Evolutionary conservation across 2,329 filamentous ascomycete species (phyloP).

Genomic region (Trichoderma afroharzianum): DNA sequence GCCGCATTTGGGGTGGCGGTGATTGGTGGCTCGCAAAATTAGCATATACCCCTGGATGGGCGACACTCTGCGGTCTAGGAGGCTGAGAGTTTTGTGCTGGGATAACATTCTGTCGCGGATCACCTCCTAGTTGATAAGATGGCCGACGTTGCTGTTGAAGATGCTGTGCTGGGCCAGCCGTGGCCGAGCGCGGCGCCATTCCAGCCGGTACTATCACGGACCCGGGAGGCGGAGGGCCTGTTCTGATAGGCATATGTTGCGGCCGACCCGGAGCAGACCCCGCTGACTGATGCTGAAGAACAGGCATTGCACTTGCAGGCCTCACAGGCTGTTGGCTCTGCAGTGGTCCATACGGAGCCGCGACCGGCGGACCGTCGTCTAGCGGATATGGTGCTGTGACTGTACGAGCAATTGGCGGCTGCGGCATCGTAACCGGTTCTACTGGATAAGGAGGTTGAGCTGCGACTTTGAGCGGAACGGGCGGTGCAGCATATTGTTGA

Average conservation of each 20-base stretch:
- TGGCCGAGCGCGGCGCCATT: not conserved
- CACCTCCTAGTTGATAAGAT: not conserved
- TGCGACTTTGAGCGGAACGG: not conserved
- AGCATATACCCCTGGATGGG: not conserved
- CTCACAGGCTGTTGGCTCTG: conserved; percentile 11
- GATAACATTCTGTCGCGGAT: not conserved
- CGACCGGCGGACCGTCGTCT: conserved; percentile 1
- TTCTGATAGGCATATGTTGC: conserved; percentile 7
- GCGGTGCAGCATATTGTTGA: not conserved
- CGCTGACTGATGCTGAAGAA: not conserved
- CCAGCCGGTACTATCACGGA: conserved; percentile 1
- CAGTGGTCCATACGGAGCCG: not conserved
- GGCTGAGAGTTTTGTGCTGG: not conserved
- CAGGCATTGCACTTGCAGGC: conserved; percentile 18
- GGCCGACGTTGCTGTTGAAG: conserved; percentile 8
- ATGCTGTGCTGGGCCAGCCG: not conserved
- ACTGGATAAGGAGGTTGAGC: not conserved
- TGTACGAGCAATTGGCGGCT: not conserved
- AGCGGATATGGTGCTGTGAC: conserved; percentile 10
- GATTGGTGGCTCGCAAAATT: conserved; percentile 1
- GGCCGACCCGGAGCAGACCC: not conserved
- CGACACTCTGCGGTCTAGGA: conserved; percentile 11
- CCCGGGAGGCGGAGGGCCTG: not conserved
- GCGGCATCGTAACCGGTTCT: not conserved
- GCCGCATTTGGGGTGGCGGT: not conserved